Percentiles rank a stretch among this genome's conserved stretches.
These are phyloP conservation scores for Ganoderma lingzhi DNA, from an alignment of 1,284 basidiomycete species.

Conservation along the genomic window DNA sequence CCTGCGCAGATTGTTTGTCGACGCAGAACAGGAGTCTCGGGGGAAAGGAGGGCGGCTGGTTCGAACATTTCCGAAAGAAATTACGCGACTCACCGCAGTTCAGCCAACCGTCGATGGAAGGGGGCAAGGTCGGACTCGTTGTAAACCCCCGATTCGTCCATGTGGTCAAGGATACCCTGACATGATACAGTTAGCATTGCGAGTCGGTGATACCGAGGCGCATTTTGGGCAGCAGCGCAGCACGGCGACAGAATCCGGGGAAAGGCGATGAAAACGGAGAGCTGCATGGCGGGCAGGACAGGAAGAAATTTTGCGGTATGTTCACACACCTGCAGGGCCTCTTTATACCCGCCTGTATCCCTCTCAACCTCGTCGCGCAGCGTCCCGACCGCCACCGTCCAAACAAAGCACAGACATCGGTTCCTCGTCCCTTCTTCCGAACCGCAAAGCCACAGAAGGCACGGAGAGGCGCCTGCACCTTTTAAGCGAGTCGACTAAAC, in stretches of 20 bases:
- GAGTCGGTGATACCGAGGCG: conserved; percentile 21
- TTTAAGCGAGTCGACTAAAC: conserved; percentile 16
- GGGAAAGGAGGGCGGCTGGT: background rate
- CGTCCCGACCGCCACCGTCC: conserved; percentile 1
- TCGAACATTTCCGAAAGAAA: background rate
- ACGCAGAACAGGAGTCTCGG: background rate
- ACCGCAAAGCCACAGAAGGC: conserved; percentile 27
- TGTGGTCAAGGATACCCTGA: conserved; percentile 92
- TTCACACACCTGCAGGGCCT: conserved; percentile 1
- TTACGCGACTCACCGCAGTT: conserved; percentile 61
- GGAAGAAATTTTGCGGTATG: conserved; percentile 9
- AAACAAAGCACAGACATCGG: conserved; percentile 21
- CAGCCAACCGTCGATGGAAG: conserved; percentile 81
- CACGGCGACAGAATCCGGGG: conserved; percentile 22
- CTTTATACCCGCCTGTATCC: conserved; percentile 22
- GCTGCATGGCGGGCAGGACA: conserved; percentile 22
- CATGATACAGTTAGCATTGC: conserved; percentile 32
- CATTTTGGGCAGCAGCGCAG: conserved; percentile 17
- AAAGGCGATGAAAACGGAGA: conserved; percentile 32
- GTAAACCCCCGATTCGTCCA: conserved; percentile 94
- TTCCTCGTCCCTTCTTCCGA: conserved; percentile 30
- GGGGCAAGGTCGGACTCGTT: conserved; percentile 90
- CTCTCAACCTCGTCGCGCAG: conserved; percentile 3
- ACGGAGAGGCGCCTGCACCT: conserved; percentile 10
- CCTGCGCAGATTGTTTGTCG: conserved; percentile 12